Evolutionary conservation across 2,329 filamentous ascomycete species (phyloP).

Genomic region (Penicillium nordicum): DNA sequence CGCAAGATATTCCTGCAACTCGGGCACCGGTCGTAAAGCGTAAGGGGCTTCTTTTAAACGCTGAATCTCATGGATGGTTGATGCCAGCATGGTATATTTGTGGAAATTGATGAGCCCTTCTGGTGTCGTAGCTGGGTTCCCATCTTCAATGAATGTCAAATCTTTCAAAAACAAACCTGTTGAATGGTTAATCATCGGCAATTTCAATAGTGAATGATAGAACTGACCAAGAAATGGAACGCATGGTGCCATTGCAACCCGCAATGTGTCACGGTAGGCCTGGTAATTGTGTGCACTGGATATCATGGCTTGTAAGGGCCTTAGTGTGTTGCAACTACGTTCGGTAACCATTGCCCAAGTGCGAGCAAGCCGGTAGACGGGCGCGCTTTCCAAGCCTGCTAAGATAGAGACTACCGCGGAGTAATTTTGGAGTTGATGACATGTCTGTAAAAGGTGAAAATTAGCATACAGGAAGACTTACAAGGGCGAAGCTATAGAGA

Average conservation of each 20-base stretch:
- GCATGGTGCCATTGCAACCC: slow-evolving; percentile 84
- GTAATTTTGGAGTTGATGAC: no score
- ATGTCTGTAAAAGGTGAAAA: no score
- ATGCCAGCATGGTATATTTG: slow-evolving; percentile 18
- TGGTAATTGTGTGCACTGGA: slow-evolving; percentile 85
- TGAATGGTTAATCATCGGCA: not conserved
- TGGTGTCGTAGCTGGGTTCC: slow-evolving; percentile 88
- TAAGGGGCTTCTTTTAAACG: no score
- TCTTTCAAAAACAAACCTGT: slow-evolving; percentile 88
- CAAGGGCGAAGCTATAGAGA: no score
- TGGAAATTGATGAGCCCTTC: slow-evolving; percentile 68
- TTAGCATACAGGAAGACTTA: no score
- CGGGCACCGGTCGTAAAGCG: no score
- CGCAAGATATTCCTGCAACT: no score
- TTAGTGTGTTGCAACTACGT: slow-evolving; percentile 69
- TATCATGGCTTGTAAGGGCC: slow-evolving; percentile 86
- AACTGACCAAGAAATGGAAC: slow-evolving; percentile 77
- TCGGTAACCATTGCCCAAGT: slow-evolving; percentile 90
- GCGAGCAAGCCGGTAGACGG: slow-evolving; percentile 61
- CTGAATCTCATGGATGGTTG: no score
- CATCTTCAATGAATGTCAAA: slow-evolving; percentile 93
- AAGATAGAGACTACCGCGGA: slow-evolving; percentile 71
- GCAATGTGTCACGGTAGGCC: slow-evolving; percentile 62
- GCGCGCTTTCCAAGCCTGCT: slow-evolving; percentile 83
- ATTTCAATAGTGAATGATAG: slow-evolving; percentile 4